Percentiles rank a stretch among this genome's conserved stretches.
These are phyloP conservation scores for Xylaria sp. DNA, from an alignment of 2,329 filamentous ascomycete species.

Conservation along the genomic window DNA sequence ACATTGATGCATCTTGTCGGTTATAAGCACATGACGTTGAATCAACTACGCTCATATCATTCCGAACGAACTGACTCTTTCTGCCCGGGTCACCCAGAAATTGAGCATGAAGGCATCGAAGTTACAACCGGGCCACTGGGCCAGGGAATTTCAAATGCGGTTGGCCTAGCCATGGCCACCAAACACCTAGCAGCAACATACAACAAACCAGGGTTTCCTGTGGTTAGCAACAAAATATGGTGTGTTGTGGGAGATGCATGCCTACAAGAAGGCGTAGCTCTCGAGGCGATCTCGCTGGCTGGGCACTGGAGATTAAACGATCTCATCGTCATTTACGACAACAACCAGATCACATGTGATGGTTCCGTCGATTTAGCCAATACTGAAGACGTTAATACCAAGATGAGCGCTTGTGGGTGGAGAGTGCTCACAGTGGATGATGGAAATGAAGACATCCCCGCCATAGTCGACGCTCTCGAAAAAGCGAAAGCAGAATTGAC, in stretches of 20 bases:
- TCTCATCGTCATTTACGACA: slow-evolving; percentile 66
- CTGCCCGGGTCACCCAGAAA: slow-evolving; percentile 66
- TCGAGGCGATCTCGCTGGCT: slow-evolving; percentile 65
- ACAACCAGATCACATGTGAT: slow-evolving; percentile 68
- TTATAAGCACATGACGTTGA: slow-evolving; percentile 62
- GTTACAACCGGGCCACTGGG: slow-evolving; percentile 68
- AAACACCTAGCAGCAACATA: slow-evolving; percentile 64
- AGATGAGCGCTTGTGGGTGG: slow-evolving; percentile 66
- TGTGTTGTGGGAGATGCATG: slow-evolving; percentile 62
- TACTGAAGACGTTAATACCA: slow-evolving; percentile 63
- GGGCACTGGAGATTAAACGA: slow-evolving; percentile 64
- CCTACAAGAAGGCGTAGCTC: slow-evolving; percentile 63
- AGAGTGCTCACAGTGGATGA: slow-evolving; percentile 63
- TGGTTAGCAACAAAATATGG: slow-evolving; percentile 63
- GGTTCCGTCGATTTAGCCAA: slow-evolving; percentile 59
- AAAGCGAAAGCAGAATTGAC: slow-evolving; percentile 45
- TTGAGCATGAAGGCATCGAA: slow-evolving; percentile 65
- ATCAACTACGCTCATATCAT: slow-evolving; percentile 65
- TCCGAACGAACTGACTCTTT: slow-evolving; percentile 55
- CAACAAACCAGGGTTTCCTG: slow-evolving; percentile 60
- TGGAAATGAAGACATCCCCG: slow-evolving; percentile 60
- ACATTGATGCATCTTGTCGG: slow-evolving; percentile 61
- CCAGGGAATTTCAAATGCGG: slow-evolving; percentile 67
- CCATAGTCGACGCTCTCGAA: slow-evolving; percentile 58
- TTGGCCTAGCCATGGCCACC: slow-evolving; percentile 65